Conservation (phyloP, 2,329 filamentous ascomycete species). For the Cyphellophora attinorum region DNA sequence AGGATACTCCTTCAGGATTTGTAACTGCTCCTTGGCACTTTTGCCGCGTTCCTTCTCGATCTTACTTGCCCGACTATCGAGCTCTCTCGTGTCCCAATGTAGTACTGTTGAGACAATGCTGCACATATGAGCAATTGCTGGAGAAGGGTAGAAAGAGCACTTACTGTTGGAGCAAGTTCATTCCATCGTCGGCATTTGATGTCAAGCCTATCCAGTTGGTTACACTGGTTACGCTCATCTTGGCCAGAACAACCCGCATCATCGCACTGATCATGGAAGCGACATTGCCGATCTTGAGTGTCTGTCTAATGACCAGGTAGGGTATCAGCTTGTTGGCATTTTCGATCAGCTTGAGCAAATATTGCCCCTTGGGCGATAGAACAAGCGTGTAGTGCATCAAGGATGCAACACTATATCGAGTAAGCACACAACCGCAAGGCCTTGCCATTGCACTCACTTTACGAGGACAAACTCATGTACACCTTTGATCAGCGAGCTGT, state of each 20-base stretch:
- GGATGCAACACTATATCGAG: constrained; percentile 58
- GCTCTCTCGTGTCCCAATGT: constrained; percentile 62
- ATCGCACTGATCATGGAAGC: constrained; percentile 73
- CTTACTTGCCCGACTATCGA: constrained; percentile 54
- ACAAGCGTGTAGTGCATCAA: constrained; percentile 66
- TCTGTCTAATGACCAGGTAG: constrained; percentile 63
- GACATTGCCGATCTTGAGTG: constrained; percentile 65
- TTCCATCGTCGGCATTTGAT: constrained; percentile 61
- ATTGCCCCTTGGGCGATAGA: constrained; percentile 64
- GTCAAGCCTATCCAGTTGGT: constrained; percentile 74
- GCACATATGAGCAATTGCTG: too few species aligned
- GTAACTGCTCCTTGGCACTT: constrained; percentile 52
- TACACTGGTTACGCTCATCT: constrained; percentile 62
- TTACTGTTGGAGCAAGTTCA: constrained; percentile 64
- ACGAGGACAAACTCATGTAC: constrained; percentile 60
- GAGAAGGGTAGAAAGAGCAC: too few species aligned
- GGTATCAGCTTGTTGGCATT: constrained; percentile 62
- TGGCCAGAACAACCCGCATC: constrained; percentile 64
- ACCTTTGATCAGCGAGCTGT: constrained; percentile 52
- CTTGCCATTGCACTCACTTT: constrained; percentile 55
- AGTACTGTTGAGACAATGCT: constrained; percentile 67
- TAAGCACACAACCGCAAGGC: too few species aligned
- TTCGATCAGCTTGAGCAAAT: constrained; percentile 60
- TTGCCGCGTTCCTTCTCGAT: constrained; percentile 54
- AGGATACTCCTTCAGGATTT: constrained; percentile 51